Base-by-base conservation (phyloP, 108 stramenopile genomes). In the Pseudonitzschia multiseries region DNA sequence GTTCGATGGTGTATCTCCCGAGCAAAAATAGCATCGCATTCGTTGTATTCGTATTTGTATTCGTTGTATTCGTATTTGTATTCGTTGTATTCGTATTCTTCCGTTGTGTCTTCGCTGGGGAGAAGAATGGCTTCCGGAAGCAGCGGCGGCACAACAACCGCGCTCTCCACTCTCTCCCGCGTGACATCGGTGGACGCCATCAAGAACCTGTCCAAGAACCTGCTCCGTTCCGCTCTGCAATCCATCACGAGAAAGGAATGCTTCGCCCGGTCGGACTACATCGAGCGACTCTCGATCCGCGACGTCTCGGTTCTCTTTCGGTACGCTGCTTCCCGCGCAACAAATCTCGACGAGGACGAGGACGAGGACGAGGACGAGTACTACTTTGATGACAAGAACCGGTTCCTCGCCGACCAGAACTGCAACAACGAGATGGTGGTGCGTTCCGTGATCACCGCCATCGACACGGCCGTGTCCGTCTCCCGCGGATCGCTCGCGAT, bases 241-340 rank as follows among this genome's bases (percentile, higher is more conserved):
- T 64, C 77, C 14, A 78, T 78, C n/a, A 72, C 77, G 50, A 33
- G 77, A 56, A 78, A 78, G 29, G 67, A 78, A 27, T 78, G 71
- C 28, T 78, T 78, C 68, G 67, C 71, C 5, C 52, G 65, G 18
- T 65, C 15, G 10, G 70, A 71, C 46, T 70, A 71, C 28, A 73
- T 79, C 59, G 72, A 68, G 42, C 31, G 67, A 32, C 72, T 79
- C 8, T 73, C 72, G 15, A 70, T 79, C 24, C 36, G 46, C 43
- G 78, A 79, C 56, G 28, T 79, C 31, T 26, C 66, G 36, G 53
- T 66, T 15, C 60, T 79, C 0, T 79, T 68, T 57, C 72, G 72
- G 4, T 73, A 79, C 46, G 78, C 71, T 46, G 46, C n/a, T n/a
- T n/a, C n/a, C n/a, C n/a, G 31, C 8, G 69, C 69, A 56, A 68